These are phyloP conservation scores for Calocera cornea DNA, from an alignment of 768 basidiomycete species.

Conservation along the genomic window DNA sequence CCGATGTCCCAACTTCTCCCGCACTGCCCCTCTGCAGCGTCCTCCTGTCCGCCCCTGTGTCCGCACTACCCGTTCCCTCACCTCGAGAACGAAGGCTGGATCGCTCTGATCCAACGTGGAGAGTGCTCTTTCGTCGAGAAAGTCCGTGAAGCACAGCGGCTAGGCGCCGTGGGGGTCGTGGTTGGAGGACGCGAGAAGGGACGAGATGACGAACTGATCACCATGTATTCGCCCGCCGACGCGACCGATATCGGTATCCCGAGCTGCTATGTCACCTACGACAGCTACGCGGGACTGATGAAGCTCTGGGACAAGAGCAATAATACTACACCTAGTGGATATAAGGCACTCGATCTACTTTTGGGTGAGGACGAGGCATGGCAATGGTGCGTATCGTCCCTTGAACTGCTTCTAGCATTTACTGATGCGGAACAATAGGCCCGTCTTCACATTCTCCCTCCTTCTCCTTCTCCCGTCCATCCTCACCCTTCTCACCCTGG, in stretches of 20 bases:
- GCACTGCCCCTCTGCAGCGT: constrained; percentile 26
- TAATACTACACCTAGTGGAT: constrained; percentile 46
- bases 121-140: constrained; percentile 85
- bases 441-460: constrained; percentile 72
- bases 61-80: constrained; percentile 33
- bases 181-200: constrained; percentile 68
- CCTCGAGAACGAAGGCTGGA: constrained; percentile 58
- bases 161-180: constrained; percentile 81
- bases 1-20: constrained; percentile 36
- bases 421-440: constrained; percentile 31
- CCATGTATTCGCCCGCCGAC: constrained; percentile 89
- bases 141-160: constrained; percentile 44
- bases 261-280: constrained; percentile 75
- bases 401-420: constrained; percentile 6
- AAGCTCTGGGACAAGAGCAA: constrained; percentile 60
- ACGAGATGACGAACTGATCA: constrained; percentile 53
- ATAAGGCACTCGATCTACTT: constrained; percentile 19
- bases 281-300: constrained; percentile 59
- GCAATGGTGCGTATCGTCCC: constrained; percentile 65
- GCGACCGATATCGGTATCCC: constrained; percentile 73
- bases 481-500: constrained; percentile 75
- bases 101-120: constrained; percentile 82
- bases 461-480: constrained; percentile 82
- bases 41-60: constrained; percentile 60
- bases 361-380: constrained; percentile 36